A percentile compares a stretch with the other conserved stretches of the same genome.
phyloP scores from a whole-genome alignment of 2,329 filamentous ascomycete genomes.

The Beauveria sp. region DNA sequence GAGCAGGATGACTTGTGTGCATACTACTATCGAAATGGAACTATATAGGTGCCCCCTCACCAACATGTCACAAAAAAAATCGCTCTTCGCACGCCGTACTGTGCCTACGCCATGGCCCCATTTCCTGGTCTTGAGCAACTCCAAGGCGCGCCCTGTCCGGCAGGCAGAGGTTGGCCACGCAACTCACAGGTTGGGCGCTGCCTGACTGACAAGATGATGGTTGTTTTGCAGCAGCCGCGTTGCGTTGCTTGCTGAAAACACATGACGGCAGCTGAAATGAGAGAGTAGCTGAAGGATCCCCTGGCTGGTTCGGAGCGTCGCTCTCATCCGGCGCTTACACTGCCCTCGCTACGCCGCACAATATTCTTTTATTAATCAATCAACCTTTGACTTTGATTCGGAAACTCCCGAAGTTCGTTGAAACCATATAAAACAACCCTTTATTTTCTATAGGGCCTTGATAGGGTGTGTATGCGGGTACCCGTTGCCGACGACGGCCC shows the following conservation, averaged over 20 bases:
- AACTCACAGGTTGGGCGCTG: not conserved
- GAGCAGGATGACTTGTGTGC: constrained; percentile 8
- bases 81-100: constrained; percentile 2
- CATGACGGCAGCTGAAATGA: not conserved
- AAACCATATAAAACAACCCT: constrained; percentile 2
- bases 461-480: constrained; percentile 8
- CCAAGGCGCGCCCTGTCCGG: not conserved
- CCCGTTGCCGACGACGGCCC: constrained; percentile 7
- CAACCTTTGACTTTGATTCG: not conserved
- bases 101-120: constrained; percentile 5
- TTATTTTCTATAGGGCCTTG: not conserved
- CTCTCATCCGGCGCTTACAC: constrained; percentile 2
- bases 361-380: not conserved
- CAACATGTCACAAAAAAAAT: constrained; percentile 10
- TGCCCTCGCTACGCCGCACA: not conserved
- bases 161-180: constrained; percentile 2
- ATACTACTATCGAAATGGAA: constrained; percentile 10
- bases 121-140: constrained; percentile 9
- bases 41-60: constrained; percentile 10
- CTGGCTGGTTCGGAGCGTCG: not conserved
- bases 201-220: not conserved
- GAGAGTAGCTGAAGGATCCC: not conserved
- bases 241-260: not conserved
- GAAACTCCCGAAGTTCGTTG: not conserved
- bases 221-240: not conserved